Conservation (phyloP, 768 basidiomycete species). For the Suillus fuscotomentosus region DNA sequence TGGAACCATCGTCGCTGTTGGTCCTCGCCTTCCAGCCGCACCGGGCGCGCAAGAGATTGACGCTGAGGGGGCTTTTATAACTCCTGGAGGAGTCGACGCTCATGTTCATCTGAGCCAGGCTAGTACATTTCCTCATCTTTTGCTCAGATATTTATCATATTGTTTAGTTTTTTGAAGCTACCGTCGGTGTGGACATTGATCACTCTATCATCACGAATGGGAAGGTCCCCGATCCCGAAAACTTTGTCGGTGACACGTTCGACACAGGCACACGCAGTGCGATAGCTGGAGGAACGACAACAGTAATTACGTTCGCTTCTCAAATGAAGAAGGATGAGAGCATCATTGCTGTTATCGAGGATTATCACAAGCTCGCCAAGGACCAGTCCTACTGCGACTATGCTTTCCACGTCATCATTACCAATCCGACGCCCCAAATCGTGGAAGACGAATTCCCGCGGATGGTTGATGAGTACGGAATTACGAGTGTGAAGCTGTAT, state of each 20-base stretch:
- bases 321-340: slow-evolving; percentile 22
- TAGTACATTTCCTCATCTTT: neutral
- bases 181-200: slow-evolving; percentile 4
- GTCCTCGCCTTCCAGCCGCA: slow-evolving; percentile 11
- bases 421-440: slow-evolving; percentile 30
- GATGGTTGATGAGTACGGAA: slow-evolving; percentile 31
- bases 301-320: slow-evolving; percentile 35
- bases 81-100: slow-evolving; percentile 35
- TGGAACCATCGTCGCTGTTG: slow-evolving; percentile 30
- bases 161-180: slow-evolving; percentile 6
- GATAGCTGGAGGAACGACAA: slow-evolving; percentile 33
- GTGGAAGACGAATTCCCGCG: slow-evolving; percentile 31
- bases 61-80: slow-evolving; percentile 34
- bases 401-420: slow-evolving; percentile 33
- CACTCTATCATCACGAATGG: slow-evolving; percentile 6
- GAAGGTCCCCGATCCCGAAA: slow-evolving; percentile 7
- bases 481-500: slow-evolving; percentile 35
- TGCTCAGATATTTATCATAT: neutral
- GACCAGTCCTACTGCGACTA: slow-evolving; percentile 32
- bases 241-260: slow-evolving; percentile 30
- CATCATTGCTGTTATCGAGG: slow-evolving; percentile 27
- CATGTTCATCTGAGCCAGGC: slow-evolving; percentile 36
- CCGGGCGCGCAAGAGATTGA: slow-evolving; percentile 29
- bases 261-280: slow-evolving; percentile 30
- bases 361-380: slow-evolving; percentile 31